Percentiles rank a stretch among this genome's conserved stretches.
phyloP scores from a whole-genome alignment of 768 basidiomycete genomes.

The Mycena kentingensis region DNA sequence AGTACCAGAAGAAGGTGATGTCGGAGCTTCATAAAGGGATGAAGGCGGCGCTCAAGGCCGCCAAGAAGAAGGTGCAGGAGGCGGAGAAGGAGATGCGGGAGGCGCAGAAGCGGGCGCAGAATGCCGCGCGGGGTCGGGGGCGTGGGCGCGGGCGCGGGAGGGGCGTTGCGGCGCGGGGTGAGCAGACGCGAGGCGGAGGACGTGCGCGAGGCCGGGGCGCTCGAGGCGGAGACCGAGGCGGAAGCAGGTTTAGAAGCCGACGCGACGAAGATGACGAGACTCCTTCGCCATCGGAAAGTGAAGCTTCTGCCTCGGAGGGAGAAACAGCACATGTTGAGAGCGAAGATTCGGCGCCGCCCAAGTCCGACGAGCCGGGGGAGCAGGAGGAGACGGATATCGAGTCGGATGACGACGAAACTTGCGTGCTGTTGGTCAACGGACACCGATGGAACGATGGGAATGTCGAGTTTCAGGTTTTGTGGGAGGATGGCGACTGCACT shows the following conservation, averaged over 20 bases:
- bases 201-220: not conserved
- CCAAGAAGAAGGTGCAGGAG: not conserved
- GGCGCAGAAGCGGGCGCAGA: not conserved
- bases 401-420: too few species aligned
- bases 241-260: not conserved
- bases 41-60: not conserved
- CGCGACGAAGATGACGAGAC: not conserved
- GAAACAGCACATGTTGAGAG: not conserved
- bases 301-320: too few species aligned
- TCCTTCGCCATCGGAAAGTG: too few species aligned
- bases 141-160: not conserved
- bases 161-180: too few species aligned
- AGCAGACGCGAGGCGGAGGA: not conserved
- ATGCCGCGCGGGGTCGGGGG: not conserved
- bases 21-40: too few species aligned
- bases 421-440: not conserved
- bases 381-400: conserved; percentile 5
- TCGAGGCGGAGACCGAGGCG: not conserved
- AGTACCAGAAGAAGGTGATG: too few species aligned
- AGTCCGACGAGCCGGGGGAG: not conserved
- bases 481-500: conserved; percentile 11
- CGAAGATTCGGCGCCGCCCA: not conserved
- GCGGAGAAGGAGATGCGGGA: not conserved
- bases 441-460: conserved; percentile 1
- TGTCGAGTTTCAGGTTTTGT: conserved; percentile 13